phyloP scores from a whole-genome alignment of 495 filamentous ascomycete genomes.

The Hypoxylon lenormandii region DNA sequence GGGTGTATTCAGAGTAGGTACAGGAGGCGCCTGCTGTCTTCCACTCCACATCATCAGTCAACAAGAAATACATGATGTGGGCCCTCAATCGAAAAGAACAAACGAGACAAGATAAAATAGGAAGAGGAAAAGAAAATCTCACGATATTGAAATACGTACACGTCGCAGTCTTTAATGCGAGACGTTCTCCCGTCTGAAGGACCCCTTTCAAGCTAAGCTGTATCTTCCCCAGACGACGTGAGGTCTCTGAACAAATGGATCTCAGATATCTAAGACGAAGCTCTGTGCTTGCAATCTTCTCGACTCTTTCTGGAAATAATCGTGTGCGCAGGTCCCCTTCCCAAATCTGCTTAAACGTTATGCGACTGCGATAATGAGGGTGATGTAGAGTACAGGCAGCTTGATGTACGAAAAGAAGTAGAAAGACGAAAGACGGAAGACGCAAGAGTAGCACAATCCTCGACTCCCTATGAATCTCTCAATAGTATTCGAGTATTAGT shows the following conservation, averaged over 20 bases:
- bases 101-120: conserved; percentile 38
- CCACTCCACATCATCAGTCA: conserved; percentile 52
- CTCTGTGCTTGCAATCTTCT: conserved; percentile 63
- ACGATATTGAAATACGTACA: conserved; percentile 63
- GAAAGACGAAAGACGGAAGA: conserved; percentile 36
- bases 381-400: conserved; percentile 37
- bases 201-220: conserved; percentile 22
- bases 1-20: conserved; percentile 54
- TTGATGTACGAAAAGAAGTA: conserved; percentile 29
- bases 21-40: conserved; percentile 52
- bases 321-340: conserved; percentile 28
- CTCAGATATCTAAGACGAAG: conserved; percentile 61
- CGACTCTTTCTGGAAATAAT: conserved; percentile 39
- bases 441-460: conserved; percentile 23
- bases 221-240: conserved; percentile 22
- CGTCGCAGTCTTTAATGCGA: conserved; percentile 48
- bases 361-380: conserved; percentile 26
- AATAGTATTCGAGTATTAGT: conserved; percentile 29
- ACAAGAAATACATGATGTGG: conserved; percentile 46
- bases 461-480: conserved; percentile 25
- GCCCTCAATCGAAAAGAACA: conserved; percentile 33
- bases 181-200: conserved; percentile 18
- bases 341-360: conserved; percentile 28
- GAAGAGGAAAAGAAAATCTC: conserved; percentile 53
- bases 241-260: conserved; percentile 47